Base-by-base conservation (phyloP, 1,139 yeast genomes). In the Nakaseomyces bracarensis region DNA sequence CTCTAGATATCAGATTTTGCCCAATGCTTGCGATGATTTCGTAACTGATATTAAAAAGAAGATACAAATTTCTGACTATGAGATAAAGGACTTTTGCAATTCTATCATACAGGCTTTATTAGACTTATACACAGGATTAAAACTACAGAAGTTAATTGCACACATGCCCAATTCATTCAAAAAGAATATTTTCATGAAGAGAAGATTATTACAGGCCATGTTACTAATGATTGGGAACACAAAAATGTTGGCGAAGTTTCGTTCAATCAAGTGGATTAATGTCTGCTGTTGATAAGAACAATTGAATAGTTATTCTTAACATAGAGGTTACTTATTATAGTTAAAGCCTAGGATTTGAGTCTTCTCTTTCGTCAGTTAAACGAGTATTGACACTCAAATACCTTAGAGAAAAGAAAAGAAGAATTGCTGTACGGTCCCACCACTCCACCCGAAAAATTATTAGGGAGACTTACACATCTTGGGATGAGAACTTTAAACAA, bases 151-250 rank as follows among this genome's bases (percentile, higher is more conserved):
- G 18, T 2, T 20, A 4, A 33, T 18, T 20, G 9, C 25, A 13
- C 27, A 16, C 2, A 20, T 20, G 18, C 14, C 36, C 20, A 3
- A 5, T 8, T 20, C 19, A 16, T 4, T 21, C 10, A n/a, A n/a
- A 11, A 21, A 19, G 40, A 35, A 16, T 11, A 35, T 38, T 18
- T 36, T 33, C 16, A 19, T 15, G 13, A 36, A 31, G 27, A 45
- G 54, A 36, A 29, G 43, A 13, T 36, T 46, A 21, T 46, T 53
- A 4, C 54, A 50, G 28, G 36, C 50, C n/a, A 45, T 42, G 5
- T 34, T 54, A 13, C 36, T 55, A 11, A 42, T 49, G n/a, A 30
- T 46, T 11, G 42, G 48, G 3, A 52, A 55, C 27, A 28, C 40
- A 19, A 46, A 47, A 22, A 33, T 54, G 23, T 45, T 49, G 16